Conservation (phyloP, 306 rosid genomes). For the Prunus armeniaca region DNA sequence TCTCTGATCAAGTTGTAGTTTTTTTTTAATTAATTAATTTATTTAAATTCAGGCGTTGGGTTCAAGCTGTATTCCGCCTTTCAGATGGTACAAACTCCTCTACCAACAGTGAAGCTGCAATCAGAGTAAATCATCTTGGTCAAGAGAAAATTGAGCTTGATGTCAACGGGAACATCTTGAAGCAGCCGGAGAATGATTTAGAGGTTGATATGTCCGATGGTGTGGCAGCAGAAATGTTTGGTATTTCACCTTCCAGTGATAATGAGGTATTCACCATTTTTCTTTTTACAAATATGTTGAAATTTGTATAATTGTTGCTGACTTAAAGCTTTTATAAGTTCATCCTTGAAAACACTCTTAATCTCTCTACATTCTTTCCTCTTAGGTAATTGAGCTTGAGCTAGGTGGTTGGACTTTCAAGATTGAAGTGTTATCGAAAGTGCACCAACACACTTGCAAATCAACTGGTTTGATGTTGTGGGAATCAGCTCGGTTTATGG, state of each 20-base stretch:
- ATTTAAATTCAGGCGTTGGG: constrained; percentile 64
- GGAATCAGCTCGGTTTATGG: constrained; percentile 94
- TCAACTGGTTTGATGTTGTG: constrained; percentile 92
- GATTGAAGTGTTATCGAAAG: constrained; percentile 64
- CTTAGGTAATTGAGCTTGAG: constrained; percentile 51
- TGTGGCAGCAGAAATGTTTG: constrained; percentile 77
- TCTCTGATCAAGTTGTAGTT: constrained; percentile 9
- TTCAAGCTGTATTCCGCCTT: constrained; percentile 73
- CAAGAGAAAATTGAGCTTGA: constrained; percentile 16
- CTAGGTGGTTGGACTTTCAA: constrained; percentile 56
- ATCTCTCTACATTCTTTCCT: not conserved
- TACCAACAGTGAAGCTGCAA: constrained; percentile 29
- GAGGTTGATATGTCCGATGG: constrained; percentile 79
- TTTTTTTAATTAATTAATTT: constrained; percentile 1
- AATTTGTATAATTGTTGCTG: not conserved
- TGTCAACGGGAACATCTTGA: constrained; percentile 27
- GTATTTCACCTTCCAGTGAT: constrained; percentile 50
- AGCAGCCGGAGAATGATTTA: constrained; percentile 31
- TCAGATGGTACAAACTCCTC: constrained; percentile 42
- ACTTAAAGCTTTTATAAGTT: not conserved
- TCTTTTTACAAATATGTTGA: not conserved
- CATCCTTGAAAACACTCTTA: not conserved
- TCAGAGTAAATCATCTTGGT: constrained; percentile 23
- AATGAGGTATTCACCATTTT: constrained; percentile 46
- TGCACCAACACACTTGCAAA: constrained; percentile 86